Conservation (phyloP, 257 asterid genomes). For the Capsicum baccatum region DNA sequence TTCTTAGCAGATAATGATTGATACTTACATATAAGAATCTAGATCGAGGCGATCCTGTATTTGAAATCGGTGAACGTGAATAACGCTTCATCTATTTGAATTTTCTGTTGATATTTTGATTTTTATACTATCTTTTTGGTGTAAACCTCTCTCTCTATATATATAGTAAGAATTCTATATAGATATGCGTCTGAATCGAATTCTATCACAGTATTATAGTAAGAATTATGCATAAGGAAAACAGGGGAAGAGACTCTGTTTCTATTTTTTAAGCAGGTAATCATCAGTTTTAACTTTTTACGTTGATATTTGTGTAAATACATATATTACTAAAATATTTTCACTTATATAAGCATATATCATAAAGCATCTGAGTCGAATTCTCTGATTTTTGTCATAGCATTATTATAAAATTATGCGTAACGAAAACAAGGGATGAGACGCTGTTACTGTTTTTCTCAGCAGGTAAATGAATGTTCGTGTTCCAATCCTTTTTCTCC, state of each 20-base stretch:
- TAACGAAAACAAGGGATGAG: background rate
- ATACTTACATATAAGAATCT: background rate
- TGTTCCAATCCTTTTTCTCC: too few species aligned
- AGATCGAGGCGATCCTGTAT: background rate
- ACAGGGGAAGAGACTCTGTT: too few species aligned
- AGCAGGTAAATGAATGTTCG: conserved; percentile 31
- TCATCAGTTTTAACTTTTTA: background rate
- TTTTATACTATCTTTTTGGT: background rate
- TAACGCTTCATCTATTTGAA: background rate
- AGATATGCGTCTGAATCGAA: too few species aligned
- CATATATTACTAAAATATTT: too few species aligned
- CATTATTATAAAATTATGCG: background rate
- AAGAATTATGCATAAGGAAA: too few species aligned
- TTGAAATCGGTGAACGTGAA: background rate
- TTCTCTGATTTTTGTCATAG: background rate
- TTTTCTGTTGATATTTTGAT: too few species aligned
- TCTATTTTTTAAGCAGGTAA: too few species aligned
- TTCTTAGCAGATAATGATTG: conserved; percentile 38
- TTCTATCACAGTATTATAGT: too few species aligned
- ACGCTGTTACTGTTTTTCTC: conserved; percentile 35
- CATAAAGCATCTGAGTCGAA: background rate
- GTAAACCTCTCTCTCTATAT: too few species aligned
- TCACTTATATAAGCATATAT: too few species aligned
- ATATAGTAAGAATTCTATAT: too few species aligned
- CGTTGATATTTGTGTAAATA: too few species aligned